Conservation (phyloP, 495 filamentous ascomycete genomes). For the Neurospora sp. region DNA sequence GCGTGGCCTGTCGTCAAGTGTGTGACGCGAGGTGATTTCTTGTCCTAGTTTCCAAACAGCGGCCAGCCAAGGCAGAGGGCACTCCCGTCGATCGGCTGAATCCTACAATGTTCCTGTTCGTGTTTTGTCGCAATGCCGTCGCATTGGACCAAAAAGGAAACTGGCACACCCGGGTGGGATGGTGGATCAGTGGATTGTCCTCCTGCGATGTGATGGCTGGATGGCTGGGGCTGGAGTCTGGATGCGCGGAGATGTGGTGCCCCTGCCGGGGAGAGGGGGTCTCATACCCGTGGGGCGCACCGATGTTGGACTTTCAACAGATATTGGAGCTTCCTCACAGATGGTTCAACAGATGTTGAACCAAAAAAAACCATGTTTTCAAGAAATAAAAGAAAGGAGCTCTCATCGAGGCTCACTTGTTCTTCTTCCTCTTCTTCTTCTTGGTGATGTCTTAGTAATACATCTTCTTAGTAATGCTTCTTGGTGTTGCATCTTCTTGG, state of each 20-base stretch:
- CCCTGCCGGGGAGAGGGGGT: too few relatives aligned
- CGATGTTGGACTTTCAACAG: too few relatives aligned
- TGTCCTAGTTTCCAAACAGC: not conserved
- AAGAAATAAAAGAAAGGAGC: too few relatives aligned
- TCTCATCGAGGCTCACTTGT: too few relatives aligned
- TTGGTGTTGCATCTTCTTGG: too few relatives aligned
- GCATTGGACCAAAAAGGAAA: not conserved
- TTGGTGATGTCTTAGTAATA: too few relatives aligned
- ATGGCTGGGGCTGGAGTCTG: not conserved
- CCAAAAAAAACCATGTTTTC: too few relatives aligned
- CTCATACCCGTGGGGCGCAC: too few relatives aligned
- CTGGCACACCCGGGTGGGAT: not conserved
- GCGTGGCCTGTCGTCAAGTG: not conserved
- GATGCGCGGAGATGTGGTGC: not conserved
- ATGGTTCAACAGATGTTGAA: too few relatives aligned
- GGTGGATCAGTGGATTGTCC: not conserved
- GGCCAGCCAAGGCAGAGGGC: not conserved
- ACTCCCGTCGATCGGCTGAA: not conserved
- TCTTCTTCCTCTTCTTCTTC: too few relatives aligned
- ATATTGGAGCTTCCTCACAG: too few relatives aligned
- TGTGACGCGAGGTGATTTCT: not conserved
- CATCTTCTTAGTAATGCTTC: too few relatives aligned
- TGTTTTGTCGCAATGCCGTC: not conserved
- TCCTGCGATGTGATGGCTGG: not conserved
- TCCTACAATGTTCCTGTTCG: not conserved